These are phyloP conservation scores for Onygena corvina DNA, from an alignment of 2,329 filamentous ascomycete genomes.

Conservation along the genomic window DNA sequence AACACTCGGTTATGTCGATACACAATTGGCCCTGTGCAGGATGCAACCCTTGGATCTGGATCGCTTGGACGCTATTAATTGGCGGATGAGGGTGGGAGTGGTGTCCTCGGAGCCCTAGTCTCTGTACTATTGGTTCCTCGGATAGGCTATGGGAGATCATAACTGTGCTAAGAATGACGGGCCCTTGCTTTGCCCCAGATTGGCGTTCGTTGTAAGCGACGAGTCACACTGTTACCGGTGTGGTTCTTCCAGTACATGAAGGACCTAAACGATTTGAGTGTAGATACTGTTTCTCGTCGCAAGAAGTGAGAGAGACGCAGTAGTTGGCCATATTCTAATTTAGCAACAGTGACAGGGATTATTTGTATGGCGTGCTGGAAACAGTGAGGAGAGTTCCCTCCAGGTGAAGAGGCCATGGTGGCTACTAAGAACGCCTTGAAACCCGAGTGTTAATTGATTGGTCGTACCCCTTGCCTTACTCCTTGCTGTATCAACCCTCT, in stretches of 20 bases:
- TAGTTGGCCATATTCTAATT: no score
- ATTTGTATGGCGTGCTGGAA: no score
- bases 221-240: background rate
- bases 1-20: constrained; percentile 3
- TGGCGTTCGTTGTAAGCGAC: background rate
- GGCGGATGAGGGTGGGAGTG: background rate
- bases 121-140: constrained; percentile 3
- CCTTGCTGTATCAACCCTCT: background rate
- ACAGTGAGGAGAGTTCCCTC: no score
- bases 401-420: no score
- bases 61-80: background rate
- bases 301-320: no score
- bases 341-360: no score
- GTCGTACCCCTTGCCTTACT: background rate
- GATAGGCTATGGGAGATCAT: constrained; percentile 8
- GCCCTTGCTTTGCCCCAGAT: constrained; percentile 7
- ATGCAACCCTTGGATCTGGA: constrained; percentile 5
- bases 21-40: background rate
- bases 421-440: background rate
- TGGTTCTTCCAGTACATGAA: no score
- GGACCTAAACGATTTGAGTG: no score
- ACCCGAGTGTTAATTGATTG: background rate
- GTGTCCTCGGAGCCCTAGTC: background rate
- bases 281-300: no score
- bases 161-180: constrained; percentile 1